phyloP scores from a whole-genome alignment of 2,329 filamentous ascomycete genomes.

The Pleurostoma richardsiae region DNA sequence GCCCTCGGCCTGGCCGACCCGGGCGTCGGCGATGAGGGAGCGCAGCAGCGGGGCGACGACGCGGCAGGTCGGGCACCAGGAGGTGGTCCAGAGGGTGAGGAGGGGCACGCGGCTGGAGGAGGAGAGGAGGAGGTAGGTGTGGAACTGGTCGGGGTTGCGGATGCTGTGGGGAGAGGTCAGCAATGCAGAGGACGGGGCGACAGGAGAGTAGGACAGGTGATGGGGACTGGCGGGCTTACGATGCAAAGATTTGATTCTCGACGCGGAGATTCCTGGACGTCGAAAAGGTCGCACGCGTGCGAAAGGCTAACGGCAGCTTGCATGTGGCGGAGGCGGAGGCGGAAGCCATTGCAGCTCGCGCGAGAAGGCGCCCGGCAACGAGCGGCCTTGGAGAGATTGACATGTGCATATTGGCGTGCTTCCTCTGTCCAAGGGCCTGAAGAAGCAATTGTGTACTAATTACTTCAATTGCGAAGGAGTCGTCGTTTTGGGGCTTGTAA shows the following conservation, averaged over 20 bases:
- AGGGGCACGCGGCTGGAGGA: slow-evolving; percentile 48
- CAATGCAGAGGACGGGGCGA: not conserved
- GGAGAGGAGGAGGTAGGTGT: slow-evolving; percentile 50
- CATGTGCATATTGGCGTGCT: not conserved
- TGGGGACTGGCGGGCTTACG: slow-evolving; percentile 17
- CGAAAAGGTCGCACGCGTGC: slow-evolving; percentile 3
- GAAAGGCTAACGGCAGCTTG: not conserved
- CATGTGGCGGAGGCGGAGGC: not conserved
- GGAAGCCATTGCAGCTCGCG: not conserved
- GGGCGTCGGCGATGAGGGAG: slow-evolving; percentile 38
- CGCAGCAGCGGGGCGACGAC: slow-evolving; percentile 42
- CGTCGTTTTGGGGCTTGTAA: too few relatives aligned
- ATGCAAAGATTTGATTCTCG: slow-evolving; percentile 20
- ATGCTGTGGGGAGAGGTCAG: slow-evolving; percentile 32
- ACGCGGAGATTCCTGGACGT: slow-evolving; percentile 1
- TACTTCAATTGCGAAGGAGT: too few relatives aligned
- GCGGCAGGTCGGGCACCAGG: slow-evolving; percentile 51
- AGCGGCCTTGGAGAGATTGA: not conserved
- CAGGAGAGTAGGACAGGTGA: not conserved
- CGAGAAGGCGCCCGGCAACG: not conserved
- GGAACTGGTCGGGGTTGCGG: slow-evolving; percentile 47
- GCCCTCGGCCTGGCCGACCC: slow-evolving; percentile 49
- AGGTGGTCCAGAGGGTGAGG: slow-evolving; percentile 57
- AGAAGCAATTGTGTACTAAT: too few relatives aligned
- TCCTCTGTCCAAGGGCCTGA: too few relatives aligned